Evolutionary conservation across 805 yeast genomes (phyloP).

Genomic region (Wickerhamomyces bisporus): DNA sequence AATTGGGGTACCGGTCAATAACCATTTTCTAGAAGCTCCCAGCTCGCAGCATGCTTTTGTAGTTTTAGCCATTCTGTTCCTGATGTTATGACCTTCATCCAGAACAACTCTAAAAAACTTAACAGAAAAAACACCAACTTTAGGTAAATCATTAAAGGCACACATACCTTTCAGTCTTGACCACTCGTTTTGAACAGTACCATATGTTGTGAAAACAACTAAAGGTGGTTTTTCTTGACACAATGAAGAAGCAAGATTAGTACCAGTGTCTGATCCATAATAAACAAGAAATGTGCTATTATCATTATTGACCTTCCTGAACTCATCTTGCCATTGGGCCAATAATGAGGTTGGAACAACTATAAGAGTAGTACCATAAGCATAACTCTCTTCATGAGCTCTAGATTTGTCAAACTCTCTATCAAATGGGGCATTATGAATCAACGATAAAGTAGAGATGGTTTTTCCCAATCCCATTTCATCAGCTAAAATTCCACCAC

Average conservation of each 20-base stretch:
- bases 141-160: constrained; percentile 13
- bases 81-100: constrained; percentile 88
- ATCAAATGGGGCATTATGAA: constrained; percentile 62
- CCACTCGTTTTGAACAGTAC: constrained; percentile 78
- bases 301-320: constrained; percentile 48
- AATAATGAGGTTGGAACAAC: constrained; percentile 88
- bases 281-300: constrained; percentile 51
- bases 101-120: constrained; percentile 71
- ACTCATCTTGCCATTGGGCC: constrained; percentile 90
- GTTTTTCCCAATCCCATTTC: constrained; percentile 98
- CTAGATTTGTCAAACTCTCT: constrained; percentile 8
- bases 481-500: constrained; percentile 90
- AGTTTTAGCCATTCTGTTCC: constrained; percentile 74
- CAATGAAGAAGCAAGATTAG: constrained; percentile 41
- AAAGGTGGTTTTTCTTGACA: constrained; percentile 51
- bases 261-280: constrained; percentile 61
- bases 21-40: constrained; percentile 69
- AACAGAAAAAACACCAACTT: constrained; percentile 61
- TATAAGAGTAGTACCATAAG: constrained; percentile 66
- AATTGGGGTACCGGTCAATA: constrained; percentile 90
- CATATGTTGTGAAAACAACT: constrained; percentile 80
- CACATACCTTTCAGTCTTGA: constrained; percentile 31
- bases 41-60: constrained; percentile 71
- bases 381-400: constrained; percentile 38
- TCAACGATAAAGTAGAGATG: constrained; percentile 70